Percentiles rank a stretch among this genome's conserved stretches.
phyloP scores from a whole-genome alignment of 257 asterid species.

The Schizonepeta tenuifolia region DNA sequence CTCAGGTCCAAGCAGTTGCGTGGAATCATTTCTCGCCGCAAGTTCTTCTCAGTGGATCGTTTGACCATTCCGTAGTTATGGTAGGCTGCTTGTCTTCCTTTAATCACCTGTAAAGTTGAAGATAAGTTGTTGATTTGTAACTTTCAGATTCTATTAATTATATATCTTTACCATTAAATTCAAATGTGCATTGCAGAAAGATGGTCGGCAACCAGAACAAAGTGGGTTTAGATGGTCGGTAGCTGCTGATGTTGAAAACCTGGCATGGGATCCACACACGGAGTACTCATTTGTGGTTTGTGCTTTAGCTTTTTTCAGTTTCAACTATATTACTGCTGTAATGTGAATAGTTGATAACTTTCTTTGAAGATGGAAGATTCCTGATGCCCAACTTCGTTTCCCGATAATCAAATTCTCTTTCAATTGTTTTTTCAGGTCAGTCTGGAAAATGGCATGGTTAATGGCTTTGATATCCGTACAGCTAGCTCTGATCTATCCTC shows the following conservation, averaged over 20 bases:
- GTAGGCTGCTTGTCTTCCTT: conserved; percentile 35
- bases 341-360: neutral
- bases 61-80: conserved; percentile 76
- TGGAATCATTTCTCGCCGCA: conserved; percentile 75
- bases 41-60: conserved; percentile 94
- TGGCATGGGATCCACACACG: conserved; percentile 94
- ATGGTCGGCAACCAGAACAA: conserved; percentile 51
- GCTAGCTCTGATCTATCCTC: conserved; percentile 55
- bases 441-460: conserved; percentile 79
- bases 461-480: conserved; percentile 71
- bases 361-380: conserved; percentile 1
- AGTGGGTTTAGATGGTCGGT: conserved; percentile 71
- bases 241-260: conserved; percentile 78
- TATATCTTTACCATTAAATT: neutral
- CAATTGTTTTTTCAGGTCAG: conserved; percentile 64
- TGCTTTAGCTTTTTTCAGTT: conserved; percentile 27
- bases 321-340: conserved; percentile 17
- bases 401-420: neutral
- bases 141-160: conserved; percentile 9
- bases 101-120: neutral
- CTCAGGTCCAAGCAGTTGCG: conserved; percentile 93
- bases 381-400: neutral
- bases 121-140: neutral
- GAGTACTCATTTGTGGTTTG: conserved; percentile 91
- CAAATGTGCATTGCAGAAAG: conserved; percentile 60